Evolutionary conservation across 1,284 basidiomycete genomes (phyloP).

Genomic region (Rhizoctonia solani): DNA sequence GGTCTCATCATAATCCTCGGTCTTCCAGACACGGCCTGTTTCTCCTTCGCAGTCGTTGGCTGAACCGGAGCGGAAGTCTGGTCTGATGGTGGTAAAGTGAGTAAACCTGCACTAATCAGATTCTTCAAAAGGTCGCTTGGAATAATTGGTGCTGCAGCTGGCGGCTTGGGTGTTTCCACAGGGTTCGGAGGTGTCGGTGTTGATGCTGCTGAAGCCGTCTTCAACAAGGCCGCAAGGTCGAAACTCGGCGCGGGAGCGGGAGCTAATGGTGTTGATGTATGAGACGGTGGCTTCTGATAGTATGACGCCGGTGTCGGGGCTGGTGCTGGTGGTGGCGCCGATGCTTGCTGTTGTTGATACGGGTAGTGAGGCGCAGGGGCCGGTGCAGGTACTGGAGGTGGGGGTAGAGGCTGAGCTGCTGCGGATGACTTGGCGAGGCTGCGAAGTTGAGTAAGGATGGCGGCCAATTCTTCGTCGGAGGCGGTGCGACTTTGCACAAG

Average conservation of each 20-base stretch:
- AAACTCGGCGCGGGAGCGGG: constrained; percentile 34
- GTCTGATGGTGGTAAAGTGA: constrained; percentile 7
- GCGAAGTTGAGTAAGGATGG: constrained; percentile 78
- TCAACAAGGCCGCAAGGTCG: constrained; percentile 27
- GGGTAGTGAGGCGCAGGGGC: constrained; percentile 47
- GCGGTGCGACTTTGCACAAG: constrained; percentile 75
- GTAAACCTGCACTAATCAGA: constrained; percentile 28
- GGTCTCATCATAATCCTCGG: constrained; percentile 66
- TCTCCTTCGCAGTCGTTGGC: constrained; percentile 48
- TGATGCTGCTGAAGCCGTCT: constrained; percentile 1
- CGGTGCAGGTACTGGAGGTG: constrained; percentile 45
- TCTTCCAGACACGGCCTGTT: constrained; percentile 54
- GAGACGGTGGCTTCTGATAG: constrained; percentile 28
- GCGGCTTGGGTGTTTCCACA: constrained; percentile 33
- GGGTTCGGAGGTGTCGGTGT: constrained; percentile 30
- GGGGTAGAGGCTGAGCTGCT: constrained; percentile 47
- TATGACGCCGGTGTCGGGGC: background rate
- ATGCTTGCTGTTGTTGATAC: background rate
- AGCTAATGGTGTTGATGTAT: background rate
- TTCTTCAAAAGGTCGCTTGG: constrained; percentile 28
- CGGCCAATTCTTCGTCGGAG: constrained; percentile 75
- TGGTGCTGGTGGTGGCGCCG: no score
- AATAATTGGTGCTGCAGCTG: constrained; percentile 42
- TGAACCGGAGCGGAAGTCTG: constrained; percentile 46
- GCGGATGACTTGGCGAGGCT: constrained; percentile 55